A percentile compares a stretch with the other conserved stretches of the same genome.
Conservation (phyloP, 208 protist species). For the Leishmania aethiopica region DNA sequence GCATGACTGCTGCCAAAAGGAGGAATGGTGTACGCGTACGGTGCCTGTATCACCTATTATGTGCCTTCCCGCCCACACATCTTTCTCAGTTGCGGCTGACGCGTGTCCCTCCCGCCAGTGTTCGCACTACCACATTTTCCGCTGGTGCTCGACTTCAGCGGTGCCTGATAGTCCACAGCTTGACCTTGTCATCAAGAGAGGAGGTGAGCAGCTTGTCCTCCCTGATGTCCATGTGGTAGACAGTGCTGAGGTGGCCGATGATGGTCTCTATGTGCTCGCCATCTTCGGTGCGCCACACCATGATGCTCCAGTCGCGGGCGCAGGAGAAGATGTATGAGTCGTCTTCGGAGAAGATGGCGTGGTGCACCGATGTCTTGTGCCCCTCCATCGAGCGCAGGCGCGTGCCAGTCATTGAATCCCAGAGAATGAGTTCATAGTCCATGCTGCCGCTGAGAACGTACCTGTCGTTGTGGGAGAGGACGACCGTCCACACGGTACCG, state of each 20-base stretch:
- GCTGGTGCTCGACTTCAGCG: conserved; percentile 6
- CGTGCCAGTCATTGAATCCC: conserved; percentile 50
- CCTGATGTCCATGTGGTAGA: conserved; percentile 83
- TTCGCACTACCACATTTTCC: not conserved
- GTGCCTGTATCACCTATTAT: conserved; percentile 1
- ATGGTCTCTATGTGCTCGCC: conserved; percentile 78
- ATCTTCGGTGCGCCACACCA: conserved; percentile 74
- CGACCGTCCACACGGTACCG: conserved; percentile 82
- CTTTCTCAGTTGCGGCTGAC: not conserved
- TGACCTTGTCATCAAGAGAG: conserved; percentile 83
- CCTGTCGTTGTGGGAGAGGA: conserved; percentile 69
- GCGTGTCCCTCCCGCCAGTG: conserved; percentile 1
- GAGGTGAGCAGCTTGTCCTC: conserved; percentile 79
- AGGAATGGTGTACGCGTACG: not conserved
- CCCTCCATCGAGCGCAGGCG: conserved; percentile 67
- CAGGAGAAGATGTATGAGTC: conserved; percentile 89
- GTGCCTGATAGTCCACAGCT: conserved; percentile 75
- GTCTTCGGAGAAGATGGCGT: conserved; percentile 78
- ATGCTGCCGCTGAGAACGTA: conserved; percentile 82
- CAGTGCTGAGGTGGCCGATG: conserved; percentile 77
- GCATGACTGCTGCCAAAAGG: not conserved
- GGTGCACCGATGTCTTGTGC: conserved; percentile 81
- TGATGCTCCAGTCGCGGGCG: conserved; percentile 81
- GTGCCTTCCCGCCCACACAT: not conserved
- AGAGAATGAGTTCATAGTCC: conserved; percentile 87